Base-by-base conservation (phyloP, 495 filamentous ascomycete species). In the Xylaria sp. region DNA sequence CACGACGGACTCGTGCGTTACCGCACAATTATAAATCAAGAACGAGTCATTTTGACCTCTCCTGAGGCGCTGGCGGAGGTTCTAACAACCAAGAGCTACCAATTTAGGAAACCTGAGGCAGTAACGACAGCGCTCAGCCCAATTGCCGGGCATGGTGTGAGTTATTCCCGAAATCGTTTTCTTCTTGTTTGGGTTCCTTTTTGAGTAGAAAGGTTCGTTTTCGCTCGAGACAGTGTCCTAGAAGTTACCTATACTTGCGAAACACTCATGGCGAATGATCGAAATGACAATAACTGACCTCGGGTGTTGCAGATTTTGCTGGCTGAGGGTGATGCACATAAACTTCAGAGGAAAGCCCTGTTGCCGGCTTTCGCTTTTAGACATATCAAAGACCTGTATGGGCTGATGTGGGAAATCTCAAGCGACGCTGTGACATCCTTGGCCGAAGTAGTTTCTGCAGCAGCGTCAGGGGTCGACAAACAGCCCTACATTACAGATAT, bases 301-400 rank as follows among this genome's bases (percentile, higher is more conserved):
- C 52, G 12, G 57, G 15, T 21, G 31, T 21, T 3, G 33, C 5
- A 59, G 0, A 75, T 95, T 11, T 76, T 94, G 11, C 82, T 94
- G 14, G 90, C 90, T 0, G 92, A 95, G 76, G 92, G 92, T 15
- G 89, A 92, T 26, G 90, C 90, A 64, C 91, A 93, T 71, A 92
- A 89, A 82, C 85, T 82, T 35, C 92, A 93, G 82, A 83, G 92
- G 26, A 91, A 89, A 74, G 86, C 88, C 44, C 82, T 95, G 2
- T 87, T 90, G 84, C 92, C 91, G 3, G 92, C 92, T 0, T 95
- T 95, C 72, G 80, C 89, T 4, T 93, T 88, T 74, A 84, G 90
- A 40, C 93, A 94, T 71, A 82, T 95, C 74, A 93, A 93, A 73
- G 86, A 93, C 63, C 82, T 94, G 0, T 92, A 93, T 50, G 90